phyloP scores from a whole-genome alignment of 768 basidiomycete genomes.

The Rhodotorula kratochvilovae region DNA sequence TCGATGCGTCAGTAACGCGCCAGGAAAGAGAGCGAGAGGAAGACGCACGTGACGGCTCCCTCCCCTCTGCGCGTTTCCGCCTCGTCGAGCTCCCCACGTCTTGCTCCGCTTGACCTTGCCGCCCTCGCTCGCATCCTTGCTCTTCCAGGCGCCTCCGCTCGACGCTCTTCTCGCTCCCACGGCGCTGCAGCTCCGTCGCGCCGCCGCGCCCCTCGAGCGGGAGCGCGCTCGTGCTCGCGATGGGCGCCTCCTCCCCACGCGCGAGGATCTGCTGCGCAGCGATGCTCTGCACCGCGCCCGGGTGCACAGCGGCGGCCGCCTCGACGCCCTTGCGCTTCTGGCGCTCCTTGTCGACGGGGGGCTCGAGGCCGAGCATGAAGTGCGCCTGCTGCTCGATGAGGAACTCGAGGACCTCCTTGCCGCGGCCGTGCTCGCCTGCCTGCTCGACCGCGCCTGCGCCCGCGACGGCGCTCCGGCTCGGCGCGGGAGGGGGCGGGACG shows the following conservation, averaged over 20 bases:
- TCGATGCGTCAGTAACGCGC: too few species aligned
- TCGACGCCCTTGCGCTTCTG: conserved; percentile 30
- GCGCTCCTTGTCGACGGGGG: conserved; percentile 50
- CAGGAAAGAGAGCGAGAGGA: too few species aligned
- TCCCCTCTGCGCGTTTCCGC: conserved; percentile 10
- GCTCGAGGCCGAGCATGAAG: conserved; percentile 83
- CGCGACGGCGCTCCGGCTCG: neutral
- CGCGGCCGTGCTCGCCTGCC: conserved; percentile 77
- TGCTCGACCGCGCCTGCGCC: conserved; percentile 50
- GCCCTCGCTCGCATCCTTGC: conserved; percentile 22
- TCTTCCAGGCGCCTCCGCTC: conserved; percentile 38
- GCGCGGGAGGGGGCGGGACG: conserved; percentile 6
- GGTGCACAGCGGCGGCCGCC: too few species aligned
- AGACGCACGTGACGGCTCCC: conserved; percentile 21
- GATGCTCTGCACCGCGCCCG: neutral
- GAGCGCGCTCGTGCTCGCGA: neutral
- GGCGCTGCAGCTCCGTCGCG: conserved; percentile 9
- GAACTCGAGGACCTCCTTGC: conserved; percentile 87
- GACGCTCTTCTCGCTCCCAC: conserved; percentile 39
- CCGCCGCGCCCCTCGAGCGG: neutral
- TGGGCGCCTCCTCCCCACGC: neutral
- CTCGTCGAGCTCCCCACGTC: conserved; percentile 31
- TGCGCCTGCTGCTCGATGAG: conserved; percentile 93
- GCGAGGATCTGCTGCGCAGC: neutral
- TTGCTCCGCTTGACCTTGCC: conserved; percentile 38